Base-by-base conservation (phyloP, 768 basidiomycete species). In the Boletellus ananiceps region DNA sequence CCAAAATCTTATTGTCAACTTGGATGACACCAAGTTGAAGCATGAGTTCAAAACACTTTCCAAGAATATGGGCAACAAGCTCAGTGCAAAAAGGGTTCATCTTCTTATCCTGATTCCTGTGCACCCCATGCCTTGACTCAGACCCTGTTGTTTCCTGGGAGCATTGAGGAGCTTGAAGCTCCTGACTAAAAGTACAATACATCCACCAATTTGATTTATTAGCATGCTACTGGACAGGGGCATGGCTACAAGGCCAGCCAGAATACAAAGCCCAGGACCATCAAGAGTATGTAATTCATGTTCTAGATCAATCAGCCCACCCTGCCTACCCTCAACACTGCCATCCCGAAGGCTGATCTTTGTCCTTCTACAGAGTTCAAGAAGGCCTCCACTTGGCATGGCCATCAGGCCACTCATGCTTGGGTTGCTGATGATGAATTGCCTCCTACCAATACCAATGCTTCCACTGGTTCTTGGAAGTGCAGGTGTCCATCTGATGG, bases 31-130 rank as follows among this genome's bases (percentile, higher is more conserved):
- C 37, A 87, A 83, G 70, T 66, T 84, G 13, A 90, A 90, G 65
- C 84, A 90, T 42, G 88, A 92, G 71, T 92, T 93, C 77, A 88
- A 84, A 74, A 90, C 88, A 61, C 81, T 93, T 47, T 87, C 86
- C 59, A 89, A 86, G 69, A 80, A 70, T 65, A 93, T 93, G 90
- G 81, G 90, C 55, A 90, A 93, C 74, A 91, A 88, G 69, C 76
- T 93, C 60, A 91, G 71, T 90, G 90, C 64, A 72, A n/a, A n/a
- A n/a, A n/a, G n/a, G 87, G 90, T 90, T 44, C 55, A 87, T 79
- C 34, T n/a, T n/a, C n/a, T n/a, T n/a, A n/a, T n/a, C n/a, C n/a
- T n/a, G n/a, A n/a, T n/a, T n/a, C n/a, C n/a, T n/a, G n/a, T n/a
- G n/a, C n/a, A n/a, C 63, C 54, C 62, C 46, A 3, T 46, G 29